phyloP scores from a whole-genome alignment of 2,329 filamentous ascomycete genomes.

The Endothia cerciana region DNA sequence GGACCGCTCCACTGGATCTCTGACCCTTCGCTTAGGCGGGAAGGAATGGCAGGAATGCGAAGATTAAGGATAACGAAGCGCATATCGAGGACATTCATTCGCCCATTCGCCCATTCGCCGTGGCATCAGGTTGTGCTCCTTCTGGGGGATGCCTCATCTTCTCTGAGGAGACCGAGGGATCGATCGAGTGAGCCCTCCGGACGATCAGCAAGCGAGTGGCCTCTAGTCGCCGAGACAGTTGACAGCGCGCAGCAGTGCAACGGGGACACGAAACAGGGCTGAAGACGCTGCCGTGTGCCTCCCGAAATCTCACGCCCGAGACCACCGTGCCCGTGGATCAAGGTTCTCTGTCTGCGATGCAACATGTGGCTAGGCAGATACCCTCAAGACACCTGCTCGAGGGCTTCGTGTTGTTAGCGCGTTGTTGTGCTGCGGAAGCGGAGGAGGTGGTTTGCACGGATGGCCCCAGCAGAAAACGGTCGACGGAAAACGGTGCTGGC shows the following conservation, averaged over 20 bases:
- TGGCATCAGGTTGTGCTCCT: neutral
- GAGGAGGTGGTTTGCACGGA: neutral
- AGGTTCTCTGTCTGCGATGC: neutral
- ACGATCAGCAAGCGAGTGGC: neutral
- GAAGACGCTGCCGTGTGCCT: neutral
- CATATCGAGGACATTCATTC: neutral
- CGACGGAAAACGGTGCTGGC: slow-evolving; percentile 2
- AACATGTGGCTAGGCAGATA: slow-evolving; percentile 2
- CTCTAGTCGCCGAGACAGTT: neutral
- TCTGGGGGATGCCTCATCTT: neutral
- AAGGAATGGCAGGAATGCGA: neutral
- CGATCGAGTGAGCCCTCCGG: neutral
- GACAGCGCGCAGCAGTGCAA: neutral
- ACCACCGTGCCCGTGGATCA: neutral
- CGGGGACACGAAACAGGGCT: slow-evolving; percentile 7
- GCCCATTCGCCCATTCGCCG: neutral
- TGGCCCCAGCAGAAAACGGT: slow-evolving; percentile 5
- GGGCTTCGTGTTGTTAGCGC: neutral
- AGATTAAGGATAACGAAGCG: neutral
- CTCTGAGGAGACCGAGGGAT: neutral
- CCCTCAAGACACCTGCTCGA: neutral
- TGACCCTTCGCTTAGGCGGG: neutral
- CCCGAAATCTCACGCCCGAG: neutral
- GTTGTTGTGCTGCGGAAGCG: neutral
- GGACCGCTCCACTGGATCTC: neutral